Base-by-base conservation (phyloP, 2,329 filamentous ascomycete genomes). In the Aureobasidium subglaciale region DNA sequence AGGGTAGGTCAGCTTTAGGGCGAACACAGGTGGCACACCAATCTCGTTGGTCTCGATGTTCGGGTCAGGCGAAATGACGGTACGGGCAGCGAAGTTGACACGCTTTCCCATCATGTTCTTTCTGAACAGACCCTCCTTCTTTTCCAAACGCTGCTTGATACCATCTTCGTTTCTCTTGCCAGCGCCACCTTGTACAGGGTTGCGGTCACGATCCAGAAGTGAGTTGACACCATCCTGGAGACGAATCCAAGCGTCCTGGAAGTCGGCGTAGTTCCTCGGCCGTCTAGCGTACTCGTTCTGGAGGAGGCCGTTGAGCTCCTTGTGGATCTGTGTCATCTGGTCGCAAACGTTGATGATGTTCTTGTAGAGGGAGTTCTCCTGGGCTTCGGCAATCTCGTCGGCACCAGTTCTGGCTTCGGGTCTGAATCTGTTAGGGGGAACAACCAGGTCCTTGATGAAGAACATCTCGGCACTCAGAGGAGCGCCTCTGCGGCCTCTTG, bases 21-120 rank as follows among this genome's bases (percentile, higher is more conserved):
- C 93, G 70, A 99, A 99, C 13, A 97, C 93, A n/a, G 92, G 89
- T 16, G 93, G 93, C 2, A 99, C 92, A 70, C 93, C 93, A 62
- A 99, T 97, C 73, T 99, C 93, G 70, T 96, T 97, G 16, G 93
- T 97, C 71, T 99, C 93, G 65, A 99, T 96, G 67, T 97, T 99
- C 2, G 93, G 93, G 68, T 99, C 93, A 0, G 93, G 93, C 9
- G 92, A 97, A 64, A 99, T 99, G 69, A 99, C 93, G 79, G 88
- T 95, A 70, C 93, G 87, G 34, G 93, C 93, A 48, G 93, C 93
- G 69, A 93, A 97, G 71, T 99, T 97, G 74, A 99, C 93, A 77
- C 93, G 90, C 78, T 99, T 99, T 59, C 93, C 93, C 93, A 99
- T 99, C 93, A 99, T 97, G 73, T 99, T 96, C 77, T 96, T 97